Base-by-base conservation (phyloP, 495 filamentous ascomycete genomes). In the Penicillium silybi region DNA sequence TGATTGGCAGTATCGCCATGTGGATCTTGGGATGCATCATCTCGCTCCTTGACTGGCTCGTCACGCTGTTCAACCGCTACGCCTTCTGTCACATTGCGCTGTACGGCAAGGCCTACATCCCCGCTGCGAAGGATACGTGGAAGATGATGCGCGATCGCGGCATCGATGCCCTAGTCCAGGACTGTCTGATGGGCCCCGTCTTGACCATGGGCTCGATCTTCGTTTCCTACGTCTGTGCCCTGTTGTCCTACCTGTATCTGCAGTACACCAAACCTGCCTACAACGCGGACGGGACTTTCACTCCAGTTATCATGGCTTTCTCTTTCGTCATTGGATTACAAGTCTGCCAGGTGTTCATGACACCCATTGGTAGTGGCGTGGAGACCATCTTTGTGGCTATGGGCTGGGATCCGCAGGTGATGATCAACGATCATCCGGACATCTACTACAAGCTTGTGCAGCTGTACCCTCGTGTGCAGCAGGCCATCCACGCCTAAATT, bases 71-170 rank as follows among this genome's bases (percentile, higher is more conserved):
- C 67, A 81, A 80, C 50, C 82, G 89, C 58, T 97, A 96, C 57
- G 91, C 90, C 0, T 96, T 96, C 69, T 89, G 84, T 17, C 86
- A 96, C 66, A 95, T 97, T 61, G 90, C 92, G 0, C 74, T 96
- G 1, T 95, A 96, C 62, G 92, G 92, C 20, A 92, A 93, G 60
- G 68, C 86, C 0, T 97, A 95, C 62, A 79, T 96, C 47, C 78
- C 83, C 4, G 83, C 90, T 2, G 91, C 90, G 3, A 96, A 92
- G 65, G 88, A 90, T 59, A 95, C 89, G 0, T 93, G 88, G 87
- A 82, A 57, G 4, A 89, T 96, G 85, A 89, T 96, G 77, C 90
- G 88, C 59, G 83, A 95, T 63, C 88, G 92, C 29, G 92, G 92
- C 23, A 83, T 97, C 48, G 90, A 96, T 59, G 89, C 88, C 7